Conservation (phyloP, 1,284 basidiomycete species). For the Melampsora americana region DNA sequence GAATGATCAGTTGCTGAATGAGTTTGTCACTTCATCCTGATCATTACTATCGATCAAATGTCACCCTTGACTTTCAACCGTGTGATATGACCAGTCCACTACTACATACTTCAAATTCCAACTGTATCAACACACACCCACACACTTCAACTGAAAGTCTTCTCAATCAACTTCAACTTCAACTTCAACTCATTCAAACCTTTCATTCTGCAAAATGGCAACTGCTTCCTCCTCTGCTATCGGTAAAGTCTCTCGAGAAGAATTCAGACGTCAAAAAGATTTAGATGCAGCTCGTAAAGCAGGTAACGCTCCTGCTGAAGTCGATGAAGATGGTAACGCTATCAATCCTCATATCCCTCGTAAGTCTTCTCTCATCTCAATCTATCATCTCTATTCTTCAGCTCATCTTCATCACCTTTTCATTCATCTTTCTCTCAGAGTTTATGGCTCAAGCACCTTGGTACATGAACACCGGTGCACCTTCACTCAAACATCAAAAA, state of each 20-base stretch:
- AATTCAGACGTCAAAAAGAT: slow-evolving; percentile 89
- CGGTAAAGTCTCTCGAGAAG: slow-evolving; percentile 86
- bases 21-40: too few species aligned
- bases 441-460: slow-evolving; percentile 79
- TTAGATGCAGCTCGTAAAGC: slow-evolving; percentile 90
- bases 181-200: too few species aligned
- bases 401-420: slow-evolving; percentile 18
- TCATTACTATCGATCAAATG: too few species aligned
- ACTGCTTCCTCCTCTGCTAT: slow-evolving; percentile 56
- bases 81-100: too few species aligned
- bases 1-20: too few species aligned
- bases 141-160: not conserved
- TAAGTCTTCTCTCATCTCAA: slow-evolving; percentile 57
- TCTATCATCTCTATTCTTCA: not conserved
- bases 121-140: too few species aligned
- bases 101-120: too few species aligned
- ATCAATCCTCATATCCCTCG: slow-evolving; percentile 99
- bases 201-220: slow-evolving; percentile 45
- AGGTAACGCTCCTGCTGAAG: slow-evolving; percentile 88
- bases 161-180: not conserved
- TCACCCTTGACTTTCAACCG: too few species aligned
- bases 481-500: slow-evolving; percentile 84
- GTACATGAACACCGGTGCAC: slow-evolving; percentile 89
- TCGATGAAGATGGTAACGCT: slow-evolving; percentile 87
- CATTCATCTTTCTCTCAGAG: slow-evolving; percentile 66